Percentiles rank a stretch among this genome's conserved stretches.
phyloP scores from a whole-genome alignment of 495 filamentous ascomycete genomes.

The Astrocystis sublimbata region DNA sequence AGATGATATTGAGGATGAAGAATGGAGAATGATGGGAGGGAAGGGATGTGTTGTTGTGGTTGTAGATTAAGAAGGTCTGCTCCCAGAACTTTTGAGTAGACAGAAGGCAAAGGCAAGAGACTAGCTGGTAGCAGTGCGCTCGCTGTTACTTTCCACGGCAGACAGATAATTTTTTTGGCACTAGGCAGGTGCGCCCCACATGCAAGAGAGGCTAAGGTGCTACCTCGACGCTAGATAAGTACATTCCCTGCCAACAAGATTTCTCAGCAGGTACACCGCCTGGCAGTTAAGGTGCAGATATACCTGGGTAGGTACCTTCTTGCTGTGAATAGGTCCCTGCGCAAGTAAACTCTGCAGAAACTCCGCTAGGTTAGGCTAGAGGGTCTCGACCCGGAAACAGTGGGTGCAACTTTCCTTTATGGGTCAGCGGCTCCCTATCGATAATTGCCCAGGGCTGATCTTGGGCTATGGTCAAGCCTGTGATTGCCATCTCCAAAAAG shows the following conservation, averaged over 20 bases:
- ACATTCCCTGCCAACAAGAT: too few relatives aligned
- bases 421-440: too few relatives aligned
- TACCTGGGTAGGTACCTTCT: background rate
- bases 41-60: conserved; percentile 24
- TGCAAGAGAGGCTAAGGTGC: background rate
- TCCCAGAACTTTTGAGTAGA: conserved; percentile 6
- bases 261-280: too few relatives aligned
- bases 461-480: too few relatives aligned
- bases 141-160: too few relatives aligned
- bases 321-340: background rate
- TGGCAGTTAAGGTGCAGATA: too few relatives aligned
- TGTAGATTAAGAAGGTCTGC: conserved; percentile 10
- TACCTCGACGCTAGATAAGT: too few relatives aligned
- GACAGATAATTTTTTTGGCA: conserved; percentile 23
- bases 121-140: too few relatives aligned
- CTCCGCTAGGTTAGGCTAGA: too few relatives aligned
- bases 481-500: too few relatives aligned
- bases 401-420: too few relatives aligned
- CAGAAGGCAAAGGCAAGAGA: conserved; percentile 20
- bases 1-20: conserved; percentile 15
- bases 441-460: too few relatives aligned
- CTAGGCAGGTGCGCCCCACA: conserved; percentile 22
- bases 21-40: conserved; percentile 21
- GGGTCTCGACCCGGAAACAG: background rate
- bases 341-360: background rate